Percentiles rank a stretch among this genome's conserved stretches.
Conservation (phyloP, 305 asterid species). For the Solanum hybrid region DNA sequence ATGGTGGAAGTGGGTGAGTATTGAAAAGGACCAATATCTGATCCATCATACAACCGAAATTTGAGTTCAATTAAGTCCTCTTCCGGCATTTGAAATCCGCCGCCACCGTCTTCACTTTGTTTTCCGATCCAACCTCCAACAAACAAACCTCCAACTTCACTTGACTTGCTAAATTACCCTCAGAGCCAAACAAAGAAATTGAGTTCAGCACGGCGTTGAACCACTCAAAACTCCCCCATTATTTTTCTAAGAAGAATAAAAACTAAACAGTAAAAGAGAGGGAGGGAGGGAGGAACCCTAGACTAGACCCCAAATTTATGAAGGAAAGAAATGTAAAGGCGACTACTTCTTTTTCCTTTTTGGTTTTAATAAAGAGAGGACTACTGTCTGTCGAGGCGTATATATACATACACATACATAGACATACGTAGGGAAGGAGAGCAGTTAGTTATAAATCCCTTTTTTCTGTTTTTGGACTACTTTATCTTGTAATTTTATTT, state of each 20-base stretch:
- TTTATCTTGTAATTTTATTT: not conserved
- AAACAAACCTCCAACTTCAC: conserved; percentile 10
- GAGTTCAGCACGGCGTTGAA: not conserved
- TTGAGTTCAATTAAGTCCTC: conserved; percentile 82
- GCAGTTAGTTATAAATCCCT: not conserved
- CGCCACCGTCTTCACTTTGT: conserved; percentile 4
- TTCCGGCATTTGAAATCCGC: conserved; percentile 66
- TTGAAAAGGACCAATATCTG: conserved; percentile 87
- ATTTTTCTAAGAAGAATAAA: not conserved
- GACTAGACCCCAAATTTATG: not conserved
- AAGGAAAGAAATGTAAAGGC: not conserved
- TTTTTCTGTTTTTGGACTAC: not conserved
- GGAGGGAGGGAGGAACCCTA: not conserved
- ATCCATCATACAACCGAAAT: conserved; percentile 95
- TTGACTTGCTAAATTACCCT: not conserved
- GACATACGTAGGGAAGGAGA: not conserved
- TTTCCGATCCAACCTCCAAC: not conserved
- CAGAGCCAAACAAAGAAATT: not conserved
- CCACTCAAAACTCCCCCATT: not conserved
- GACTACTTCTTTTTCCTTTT: not conserved
- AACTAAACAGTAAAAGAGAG: not conserved
- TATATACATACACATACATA: too few relatives aligned
- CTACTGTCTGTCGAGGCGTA: not conserved
- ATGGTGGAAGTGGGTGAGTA: conserved; percentile 81
- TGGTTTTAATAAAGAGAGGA: not conserved